These are phyloP conservation scores for Clonostachys sp. DNA, from an alignment of 2,329 filamentous ascomycete genomes.

Conservation along the genomic window DNA sequence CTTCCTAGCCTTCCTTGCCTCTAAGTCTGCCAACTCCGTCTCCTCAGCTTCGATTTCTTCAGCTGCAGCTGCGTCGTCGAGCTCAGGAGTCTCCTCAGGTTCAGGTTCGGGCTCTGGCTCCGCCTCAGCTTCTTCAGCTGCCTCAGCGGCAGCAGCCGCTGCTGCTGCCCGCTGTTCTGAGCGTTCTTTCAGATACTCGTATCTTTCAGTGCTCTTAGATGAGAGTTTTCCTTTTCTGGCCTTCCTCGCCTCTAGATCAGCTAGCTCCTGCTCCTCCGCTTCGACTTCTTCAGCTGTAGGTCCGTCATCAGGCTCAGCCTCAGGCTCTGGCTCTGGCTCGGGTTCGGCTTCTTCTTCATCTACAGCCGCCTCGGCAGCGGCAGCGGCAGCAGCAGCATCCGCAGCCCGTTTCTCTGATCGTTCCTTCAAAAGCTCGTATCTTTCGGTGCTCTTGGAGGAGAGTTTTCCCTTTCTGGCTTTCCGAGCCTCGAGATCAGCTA, in stretches of 20 bases:
- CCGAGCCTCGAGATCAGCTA: conserved; percentile 17
- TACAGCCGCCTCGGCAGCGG: conserved; percentile 17
- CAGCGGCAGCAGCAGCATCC: conserved; percentile 21
- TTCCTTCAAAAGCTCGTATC: conserved; percentile 11
- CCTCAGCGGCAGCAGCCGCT: conserved; percentile 24
- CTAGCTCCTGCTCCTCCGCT: conserved; percentile 18
- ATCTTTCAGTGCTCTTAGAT: conserved; percentile 7
- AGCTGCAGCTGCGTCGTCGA: conserved; percentile 5
- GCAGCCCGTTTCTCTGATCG: conserved; percentile 9
- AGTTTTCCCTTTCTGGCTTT: conserved; percentile 18
- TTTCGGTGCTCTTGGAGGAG: conserved; percentile 16
- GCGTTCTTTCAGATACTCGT: conserved; percentile 11
- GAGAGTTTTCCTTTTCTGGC: conserved; percentile 27
- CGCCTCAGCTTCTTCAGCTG: conserved; percentile 13
- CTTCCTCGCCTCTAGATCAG: conserved; percentile 12
- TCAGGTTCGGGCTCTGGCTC: conserved; percentile 5
- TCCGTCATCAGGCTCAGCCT: conserved; percentile 16
- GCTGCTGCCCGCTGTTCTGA: conserved; percentile 14
- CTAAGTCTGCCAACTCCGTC: conserved; percentile 12
- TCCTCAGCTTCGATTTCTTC: conserved; percentile 9
- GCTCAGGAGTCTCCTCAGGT: conserved; percentile 12
- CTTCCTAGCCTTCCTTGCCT: conserved; percentile 20
- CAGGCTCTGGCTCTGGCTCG: conserved; percentile 8
- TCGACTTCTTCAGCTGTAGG: conserved; percentile 11
- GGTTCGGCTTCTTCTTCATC: conserved; percentile 10